Percentiles rank a stretch among this genome's conserved stretches.
Evolutionary conservation across 148 eudicot species (phyloP).

Genomic region (Spergularia marina): DNA sequence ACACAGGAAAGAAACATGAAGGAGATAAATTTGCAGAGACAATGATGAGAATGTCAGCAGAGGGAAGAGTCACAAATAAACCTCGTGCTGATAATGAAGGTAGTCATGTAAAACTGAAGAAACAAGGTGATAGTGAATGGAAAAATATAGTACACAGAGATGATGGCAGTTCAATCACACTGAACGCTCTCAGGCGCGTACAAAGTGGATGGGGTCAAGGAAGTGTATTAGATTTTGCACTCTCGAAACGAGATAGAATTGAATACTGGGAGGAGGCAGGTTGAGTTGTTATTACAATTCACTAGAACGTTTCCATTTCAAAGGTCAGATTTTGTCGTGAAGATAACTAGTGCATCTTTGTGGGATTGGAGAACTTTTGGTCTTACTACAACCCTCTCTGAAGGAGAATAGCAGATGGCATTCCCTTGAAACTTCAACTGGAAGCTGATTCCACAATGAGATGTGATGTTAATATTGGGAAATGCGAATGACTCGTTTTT

Average conservation of each 20-base stretch:
- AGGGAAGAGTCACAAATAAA: constrained; percentile 43
- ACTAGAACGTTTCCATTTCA: constrained; percentile 1
- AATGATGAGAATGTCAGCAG: constrained; percentile 69
- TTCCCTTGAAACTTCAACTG: background rate
- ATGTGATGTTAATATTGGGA: background rate
- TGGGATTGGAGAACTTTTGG: background rate
- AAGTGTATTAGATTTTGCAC: constrained; percentile 43
- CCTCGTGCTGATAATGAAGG: constrained; percentile 26
- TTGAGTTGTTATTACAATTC: constrained; percentile 13
- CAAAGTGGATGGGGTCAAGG: constrained; percentile 97
- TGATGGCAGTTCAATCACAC: constrained; percentile 69
- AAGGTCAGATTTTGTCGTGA: constrained; percentile 9
- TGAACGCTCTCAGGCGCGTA: constrained; percentile 64
- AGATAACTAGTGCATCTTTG: constrained; percentile 9
- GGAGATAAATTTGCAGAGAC: constrained; percentile 71
- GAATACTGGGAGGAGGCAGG: constrained; percentile 49
- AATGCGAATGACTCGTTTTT: background rate
- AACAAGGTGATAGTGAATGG: constrained; percentile 52
- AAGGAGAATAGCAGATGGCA: background rate
- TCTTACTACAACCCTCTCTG: background rate
- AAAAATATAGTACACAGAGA: constrained; percentile 75
- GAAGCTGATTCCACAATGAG: background rate
- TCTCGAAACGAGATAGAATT: constrained; percentile 40
- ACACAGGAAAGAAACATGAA: constrained; percentile 64
- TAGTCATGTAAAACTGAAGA: constrained; percentile 32